Conservation (phyloP, 2,329 filamentous ascomycete genomes). For the Ophiostoma sp. region DNA sequence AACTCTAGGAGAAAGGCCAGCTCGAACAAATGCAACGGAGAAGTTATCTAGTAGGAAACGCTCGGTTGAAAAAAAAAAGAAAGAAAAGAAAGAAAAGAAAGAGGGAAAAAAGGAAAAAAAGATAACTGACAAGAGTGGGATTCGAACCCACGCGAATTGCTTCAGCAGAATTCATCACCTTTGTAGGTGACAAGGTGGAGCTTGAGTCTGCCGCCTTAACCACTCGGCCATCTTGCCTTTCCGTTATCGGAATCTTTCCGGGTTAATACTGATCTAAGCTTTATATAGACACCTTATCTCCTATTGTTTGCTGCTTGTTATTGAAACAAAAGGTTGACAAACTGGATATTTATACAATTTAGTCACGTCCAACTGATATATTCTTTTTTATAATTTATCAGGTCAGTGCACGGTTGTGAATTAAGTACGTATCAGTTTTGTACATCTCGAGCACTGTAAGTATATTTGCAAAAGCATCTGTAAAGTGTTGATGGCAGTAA, state of each 20-base stretch:
- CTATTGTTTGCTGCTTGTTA: too few relatives aligned
- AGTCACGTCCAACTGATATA: too few relatives aligned
- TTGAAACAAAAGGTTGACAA: too few relatives aligned
- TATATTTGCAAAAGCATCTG: too few relatives aligned
- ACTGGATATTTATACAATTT: too few relatives aligned
- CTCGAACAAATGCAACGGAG: not conserved
- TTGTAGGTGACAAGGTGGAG: slow-evolving; percentile 10
- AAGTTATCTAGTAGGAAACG: not conserved
- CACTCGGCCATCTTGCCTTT: slow-evolving; percentile 18
- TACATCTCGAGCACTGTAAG: too few relatives aligned
- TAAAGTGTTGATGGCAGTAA: too few relatives aligned
- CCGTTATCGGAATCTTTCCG: not conserved
- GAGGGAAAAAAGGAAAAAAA: not conserved
- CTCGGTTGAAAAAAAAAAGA: not conserved
- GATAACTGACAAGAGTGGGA: slow-evolving; percentile 17
- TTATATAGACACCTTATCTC: not conserved
- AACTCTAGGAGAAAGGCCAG: too few relatives aligned
- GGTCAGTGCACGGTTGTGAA: too few relatives aligned
- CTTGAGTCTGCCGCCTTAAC: slow-evolving; percentile 19
- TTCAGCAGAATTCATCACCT: slow-evolving; percentile 16
- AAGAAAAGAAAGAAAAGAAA: not conserved
- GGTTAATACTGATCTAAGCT: not conserved
- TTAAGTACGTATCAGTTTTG: not conserved
- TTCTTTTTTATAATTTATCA: too few relatives aligned
- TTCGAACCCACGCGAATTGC: slow-evolving; percentile 18